Percentiles rank a stretch among this genome's conserved stretches.
Conservation (phyloP, 1,284 basidiomycete genomes). For the Ceratobasidium sp. region DNA sequence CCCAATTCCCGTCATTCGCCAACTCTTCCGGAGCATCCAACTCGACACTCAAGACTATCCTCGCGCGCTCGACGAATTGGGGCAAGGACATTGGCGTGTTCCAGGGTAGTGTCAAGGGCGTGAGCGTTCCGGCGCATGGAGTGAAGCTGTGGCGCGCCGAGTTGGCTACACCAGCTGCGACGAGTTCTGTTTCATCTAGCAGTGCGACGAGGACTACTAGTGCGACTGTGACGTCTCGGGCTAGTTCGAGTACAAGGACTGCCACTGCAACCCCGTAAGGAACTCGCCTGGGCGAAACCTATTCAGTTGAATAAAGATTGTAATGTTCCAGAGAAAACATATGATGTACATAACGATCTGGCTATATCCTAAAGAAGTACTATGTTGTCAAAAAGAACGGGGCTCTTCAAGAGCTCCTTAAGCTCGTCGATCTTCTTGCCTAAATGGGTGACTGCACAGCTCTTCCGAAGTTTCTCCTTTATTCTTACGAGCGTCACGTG, state of each 20-base stretch:
- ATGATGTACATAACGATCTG: too few species aligned
- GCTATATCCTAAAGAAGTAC: too few species aligned
- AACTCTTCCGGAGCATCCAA: slow-evolving; percentile 16
- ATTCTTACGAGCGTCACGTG: background rate
- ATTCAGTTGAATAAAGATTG: background rate
- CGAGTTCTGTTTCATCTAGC: background rate
- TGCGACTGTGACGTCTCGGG: slow-evolving; percentile 16
- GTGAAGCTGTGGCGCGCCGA: slow-evolving; percentile 54
- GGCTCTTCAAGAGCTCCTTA: background rate
- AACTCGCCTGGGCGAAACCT: background rate
- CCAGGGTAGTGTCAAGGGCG: slow-evolving; percentile 52
- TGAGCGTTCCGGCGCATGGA: slow-evolving; percentile 54
- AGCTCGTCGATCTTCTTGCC: slow-evolving; percentile 1
- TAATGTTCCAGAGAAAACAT: too few species aligned
- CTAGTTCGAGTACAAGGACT: background rate
- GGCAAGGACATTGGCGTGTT: slow-evolving; percentile 56
- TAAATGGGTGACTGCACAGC: background rate
- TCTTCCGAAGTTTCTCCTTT: background rate
- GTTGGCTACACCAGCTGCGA: slow-evolving; percentile 25
- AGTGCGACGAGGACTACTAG: background rate
- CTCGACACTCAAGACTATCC: slow-evolving; percentile 24
- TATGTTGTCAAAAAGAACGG: too few species aligned
- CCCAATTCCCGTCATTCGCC: slow-evolving; percentile 33
- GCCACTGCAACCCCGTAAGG: background rate
- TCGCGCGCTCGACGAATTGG: slow-evolving; percentile 54